Evolutionary conservation across 768 basidiomycete species (phyloP), one percentile per base, ranked within the genome.

Genomic region (Lyophyllum semitale): DNA sequence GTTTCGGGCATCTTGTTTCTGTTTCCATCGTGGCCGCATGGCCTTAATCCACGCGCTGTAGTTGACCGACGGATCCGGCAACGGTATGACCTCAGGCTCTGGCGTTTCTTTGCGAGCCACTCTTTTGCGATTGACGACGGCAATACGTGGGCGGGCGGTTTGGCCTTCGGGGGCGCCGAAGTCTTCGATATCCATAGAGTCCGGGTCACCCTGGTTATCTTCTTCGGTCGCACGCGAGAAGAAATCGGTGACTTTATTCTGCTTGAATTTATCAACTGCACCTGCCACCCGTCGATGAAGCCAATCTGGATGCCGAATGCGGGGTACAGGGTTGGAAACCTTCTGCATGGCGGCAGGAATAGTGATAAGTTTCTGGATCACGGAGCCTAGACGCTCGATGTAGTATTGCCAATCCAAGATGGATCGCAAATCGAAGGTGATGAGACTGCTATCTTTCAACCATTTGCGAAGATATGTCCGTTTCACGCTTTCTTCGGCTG

Each of bases 301-400:
- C 97, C 97, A 98, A 68, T 99, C 97, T 0, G 97, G 97, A 73
- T 99, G 97, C 23, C 87, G 87, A 58, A 98, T 88, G 26, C 97
- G 87, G 9, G 96, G 92, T 4, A 98, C 97, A 4, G 97, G 97
- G 67, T 99, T 99, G 4, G 92, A 71, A 46, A 99, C 91, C 63
- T 96, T 96, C 68, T 99, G 97, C 83, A 98, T 90, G 0, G 97
- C 97, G 7, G 97, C 97, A 8, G 97, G 97, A 63, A 99, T 99
- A 1, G 97, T 99, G 73, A 99, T 98, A 52, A 99, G 77, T 64
- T 99, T 99, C 72, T 99, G 97, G 54, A 99, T 95, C 62, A 98
- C 97, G 2, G 95, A 97, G 5, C 97, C 97, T 22, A 99, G 72
- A 17, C 97, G 89, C 65, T 98, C 97, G 63, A 98, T 95, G 74